Conservation (phyloP, 1,139 yeast species). For the Pichiaceae sp. region DNA sequence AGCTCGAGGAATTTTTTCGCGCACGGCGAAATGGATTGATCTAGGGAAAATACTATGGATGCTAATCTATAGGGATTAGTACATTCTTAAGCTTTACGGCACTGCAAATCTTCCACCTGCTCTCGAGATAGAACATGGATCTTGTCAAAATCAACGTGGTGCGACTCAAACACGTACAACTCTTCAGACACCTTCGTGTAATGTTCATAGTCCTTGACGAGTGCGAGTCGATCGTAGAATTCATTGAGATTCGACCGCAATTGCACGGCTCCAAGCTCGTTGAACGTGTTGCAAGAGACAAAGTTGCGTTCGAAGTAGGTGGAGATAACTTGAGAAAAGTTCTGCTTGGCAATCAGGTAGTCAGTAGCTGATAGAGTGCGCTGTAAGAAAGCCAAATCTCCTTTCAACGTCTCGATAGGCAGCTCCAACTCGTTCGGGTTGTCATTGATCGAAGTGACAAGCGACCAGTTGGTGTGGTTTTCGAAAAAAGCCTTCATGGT, state of each 20-base stretch:
- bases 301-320: constrained; percentile 24
- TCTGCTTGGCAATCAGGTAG: constrained; percentile 23
- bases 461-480: constrained; percentile 19
- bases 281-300: constrained; percentile 42
- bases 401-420: constrained; percentile 29
- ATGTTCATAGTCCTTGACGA: constrained; percentile 19
- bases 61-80: too few relatives aligned
- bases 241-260: constrained; percentile 44
- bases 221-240: constrained; percentile 32
- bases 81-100: neutral
- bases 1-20: neutral
- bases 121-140: constrained; percentile 1
- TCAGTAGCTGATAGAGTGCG: constrained; percentile 24
- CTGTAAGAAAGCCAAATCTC: constrained; percentile 29
- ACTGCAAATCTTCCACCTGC: constrained; percentile 2
- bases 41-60: too few relatives aligned
- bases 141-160: neutral
- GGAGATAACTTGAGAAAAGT: constrained; percentile 39
- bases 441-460: constrained; percentile 5
- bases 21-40: too few relatives aligned
- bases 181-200: constrained; percentile 13
- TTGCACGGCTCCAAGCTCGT: constrained; percentile 46
- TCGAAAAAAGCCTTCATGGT: constrained; percentile 47
- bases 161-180: constrained; percentile 5
- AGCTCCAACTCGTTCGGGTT: constrained; percentile 27